Evolutionary conservation across 2,329 filamentous ascomycete genomes (phyloP), one percentile per base, ranked within the genome.

Genomic region (Colletotrichum sp.): DNA sequence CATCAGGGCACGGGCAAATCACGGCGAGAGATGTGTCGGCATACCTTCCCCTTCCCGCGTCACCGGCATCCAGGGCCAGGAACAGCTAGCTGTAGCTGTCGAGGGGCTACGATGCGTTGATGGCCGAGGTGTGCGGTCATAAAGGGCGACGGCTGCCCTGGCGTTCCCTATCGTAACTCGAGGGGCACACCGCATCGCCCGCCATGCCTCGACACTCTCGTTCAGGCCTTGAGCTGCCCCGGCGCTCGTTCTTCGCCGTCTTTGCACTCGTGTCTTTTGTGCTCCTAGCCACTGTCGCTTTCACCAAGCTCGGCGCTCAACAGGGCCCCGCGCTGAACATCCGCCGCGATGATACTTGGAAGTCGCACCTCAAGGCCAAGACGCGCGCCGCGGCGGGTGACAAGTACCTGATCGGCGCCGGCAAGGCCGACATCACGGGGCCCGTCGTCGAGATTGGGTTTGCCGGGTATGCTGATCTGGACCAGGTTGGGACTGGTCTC

Each of bases 391-490:
- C 79, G 15, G 69, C 78, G 7, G 83, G 82, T n/a, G 85, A 87
- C 75, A 83, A 83, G 74, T 91, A 91, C 76, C 85, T 91, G 39
- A 81, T 92, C 62, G 90, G 90, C 21, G 89, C 90, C 3, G 90
- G 90, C 63, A 91, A 91, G 81, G 89, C 88, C 7, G 90, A 92
- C 79, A 90, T 92, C 79, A 92, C 90, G 0, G 90, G 95, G 3
- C 95, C 96, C 0, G 95, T 98, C 15, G 96, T 98, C 26, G 95
- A 98, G 84, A 91, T 98, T 81, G 96, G 95, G 80, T 90, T 98
- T 82, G 97, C 96, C 89, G 96, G 96, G 77, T 98, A 98, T 87
- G 96, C 96, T 36, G 94, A 96, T 83, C 88, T 93, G n/a, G 91
- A 91, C 57, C 96, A 99, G 86, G 87, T 94, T 34, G 96, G 96